Conservation (phyloP, 495 filamentous ascomycete genomes). For the Sphaerosporella brunnea region DNA sequence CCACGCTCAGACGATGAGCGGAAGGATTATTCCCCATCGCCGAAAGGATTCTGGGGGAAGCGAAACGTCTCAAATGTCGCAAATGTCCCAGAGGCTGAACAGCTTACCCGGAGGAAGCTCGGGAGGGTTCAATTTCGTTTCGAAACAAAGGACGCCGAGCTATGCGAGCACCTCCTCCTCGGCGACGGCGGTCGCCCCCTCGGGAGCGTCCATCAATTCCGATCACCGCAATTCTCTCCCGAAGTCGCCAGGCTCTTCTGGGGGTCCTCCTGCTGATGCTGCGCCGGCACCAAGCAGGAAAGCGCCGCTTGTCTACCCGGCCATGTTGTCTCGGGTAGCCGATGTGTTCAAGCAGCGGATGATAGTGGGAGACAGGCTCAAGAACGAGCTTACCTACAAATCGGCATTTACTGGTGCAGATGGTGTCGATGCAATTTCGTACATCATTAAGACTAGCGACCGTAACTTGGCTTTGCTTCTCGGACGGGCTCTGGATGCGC, state of each 20-base stretch:
- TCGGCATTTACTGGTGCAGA: constrained; percentile 88
- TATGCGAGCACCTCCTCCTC: constrained; percentile 25
- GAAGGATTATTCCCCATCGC: constrained; percentile 59
- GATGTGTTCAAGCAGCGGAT: constrained; percentile 81
- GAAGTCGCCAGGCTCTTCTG: constrained; percentile 16
- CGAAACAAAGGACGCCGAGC: constrained; percentile 24
- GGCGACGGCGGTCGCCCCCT: constrained; percentile 15
- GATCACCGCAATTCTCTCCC: constrained; percentile 19
- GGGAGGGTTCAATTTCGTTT: constrained; percentile 19
- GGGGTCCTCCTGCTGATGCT: constrained; percentile 1
- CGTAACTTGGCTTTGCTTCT: constrained; percentile 83
- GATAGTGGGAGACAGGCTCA: constrained; percentile 62
- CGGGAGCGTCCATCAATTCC: constrained; percentile 15
- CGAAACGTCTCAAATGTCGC: constrained; percentile 41
- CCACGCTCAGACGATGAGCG: constrained; percentile 72
- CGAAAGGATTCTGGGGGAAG: constrained; percentile 27
- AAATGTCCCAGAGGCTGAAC: constrained; percentile 20
- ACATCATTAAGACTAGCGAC: constrained; percentile 92
- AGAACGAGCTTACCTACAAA: constrained; percentile 95
- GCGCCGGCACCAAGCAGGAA: constrained; percentile 31
- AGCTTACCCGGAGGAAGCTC: constrained; percentile 14
- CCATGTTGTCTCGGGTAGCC: constrained; percentile 74
- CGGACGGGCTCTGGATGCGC: constrained; percentile 87
- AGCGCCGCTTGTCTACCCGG: constrained; percentile 72
- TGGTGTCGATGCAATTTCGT: constrained; percentile 82